A percentile compares a stretch with the other conserved stretches of the same genome.
phyloP scores from a whole-genome alignment of 306 rosid species.

The Cucurbita maxima region DNA sequence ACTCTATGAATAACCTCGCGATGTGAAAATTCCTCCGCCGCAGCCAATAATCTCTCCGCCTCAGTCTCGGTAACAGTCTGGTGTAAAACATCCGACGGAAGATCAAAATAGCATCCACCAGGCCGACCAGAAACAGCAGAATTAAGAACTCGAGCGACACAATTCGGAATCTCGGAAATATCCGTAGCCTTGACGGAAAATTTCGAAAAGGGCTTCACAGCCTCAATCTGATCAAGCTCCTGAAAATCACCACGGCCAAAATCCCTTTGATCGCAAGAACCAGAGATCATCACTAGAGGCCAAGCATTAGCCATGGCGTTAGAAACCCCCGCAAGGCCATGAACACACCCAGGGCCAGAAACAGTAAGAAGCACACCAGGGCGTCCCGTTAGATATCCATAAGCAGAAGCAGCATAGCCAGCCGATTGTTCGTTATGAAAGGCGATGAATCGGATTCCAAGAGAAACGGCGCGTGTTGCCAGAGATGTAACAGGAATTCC shows the following conservation, averaged over 20 bases:
- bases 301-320: conserved; percentile 69
- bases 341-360: conserved; percentile 94
- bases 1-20: not conserved
- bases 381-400: conserved; percentile 62
- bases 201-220: conserved; percentile 61
- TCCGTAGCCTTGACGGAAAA: conserved; percentile 45
- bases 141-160: conserved; percentile 40
- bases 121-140: conserved; percentile 47
- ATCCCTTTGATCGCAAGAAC: conserved; percentile 65
- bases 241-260: conserved; percentile 93
- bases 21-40: conserved; percentile 16
- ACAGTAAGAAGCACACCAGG: conserved; percentile 91
- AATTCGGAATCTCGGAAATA: conserved; percentile 44
- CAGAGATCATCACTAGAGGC: conserved; percentile 87
- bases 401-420: conserved; percentile 93
- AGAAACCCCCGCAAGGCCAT: conserved; percentile 86
- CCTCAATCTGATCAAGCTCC: conserved; percentile 78
- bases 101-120: conserved; percentile 75
- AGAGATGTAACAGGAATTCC: conserved; percentile 89
- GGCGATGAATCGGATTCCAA: conserved; percentile 67
- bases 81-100: conserved; percentile 74
- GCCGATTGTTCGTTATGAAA: conserved; percentile 97
- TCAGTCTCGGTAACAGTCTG: conserved; percentile 42
- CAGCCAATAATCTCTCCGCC: conserved; percentile 37
- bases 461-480: conserved; percentile 72